Percentiles rank a stretch among this genome's conserved stretches.
Evolutionary conservation across 768 basidiomycete species (phyloP).

Genomic region (Mycena vitilis): DNA sequence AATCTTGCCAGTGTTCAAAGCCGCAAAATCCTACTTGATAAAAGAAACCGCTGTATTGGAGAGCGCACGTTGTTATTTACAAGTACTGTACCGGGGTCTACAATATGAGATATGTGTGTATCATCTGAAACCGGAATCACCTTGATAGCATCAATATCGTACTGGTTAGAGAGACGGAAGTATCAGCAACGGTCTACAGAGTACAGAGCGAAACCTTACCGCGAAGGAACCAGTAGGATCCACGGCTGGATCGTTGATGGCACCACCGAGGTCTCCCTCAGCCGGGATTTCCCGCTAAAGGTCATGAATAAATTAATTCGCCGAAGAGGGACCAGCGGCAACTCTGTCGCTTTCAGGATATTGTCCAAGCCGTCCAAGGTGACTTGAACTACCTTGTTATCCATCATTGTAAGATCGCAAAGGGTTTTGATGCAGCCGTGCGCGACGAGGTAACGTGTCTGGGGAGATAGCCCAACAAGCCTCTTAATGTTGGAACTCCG

Average conservation of each 20-base stretch:
- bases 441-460: slow-evolving; percentile 98
- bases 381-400: slow-evolving; percentile 99
- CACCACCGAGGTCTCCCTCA: slow-evolving; percentile 89
- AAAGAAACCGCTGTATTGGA: too few species aligned
- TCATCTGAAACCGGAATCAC: slow-evolving; percentile 95
- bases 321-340: slow-evolving; percentile 81
- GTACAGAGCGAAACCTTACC: slow-evolving; percentile 54
- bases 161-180: slow-evolving; percentile 64
- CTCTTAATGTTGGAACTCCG: too few species aligned
- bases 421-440: slow-evolving; percentile 99
- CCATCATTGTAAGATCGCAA: slow-evolving; percentile 98
- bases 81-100: slow-evolving; percentile 21
- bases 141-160: slow-evolving; percentile 87
- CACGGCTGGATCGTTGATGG: slow-evolving; percentile 80
- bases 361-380: slow-evolving; percentile 98
- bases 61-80: not conserved
- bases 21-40: too few species aligned
- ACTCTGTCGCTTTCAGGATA: slow-evolving; percentile 94
- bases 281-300: slow-evolving; percentile 99
- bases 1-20: too few species aligned
- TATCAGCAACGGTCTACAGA: slow-evolving; percentile 23
- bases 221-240: slow-evolving; percentile 83
- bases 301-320: slow-evolving; percentile 98
- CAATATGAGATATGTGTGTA: slow-evolving; percentile 38
- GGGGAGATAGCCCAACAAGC: slow-evolving; percentile 93